A percentile compares a stretch with the other conserved stretches of the same genome.
Evolutionary conservation across 2,329 filamentous ascomycete species (phyloP).

Genomic region (Biscogniauxia mediterranea): DNA sequence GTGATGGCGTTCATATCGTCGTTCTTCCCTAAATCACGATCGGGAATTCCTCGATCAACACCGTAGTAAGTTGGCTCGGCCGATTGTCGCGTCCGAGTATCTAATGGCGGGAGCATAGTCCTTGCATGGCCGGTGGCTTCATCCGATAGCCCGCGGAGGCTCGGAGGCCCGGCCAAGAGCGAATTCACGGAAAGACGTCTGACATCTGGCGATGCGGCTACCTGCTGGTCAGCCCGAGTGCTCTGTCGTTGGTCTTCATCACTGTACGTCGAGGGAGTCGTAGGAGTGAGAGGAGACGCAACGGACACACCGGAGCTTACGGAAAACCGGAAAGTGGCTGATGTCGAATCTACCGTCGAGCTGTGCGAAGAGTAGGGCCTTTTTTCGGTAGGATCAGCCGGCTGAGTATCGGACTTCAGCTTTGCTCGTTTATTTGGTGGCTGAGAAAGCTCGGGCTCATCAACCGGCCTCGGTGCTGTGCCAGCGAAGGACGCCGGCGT

Average conservation of each 20-base stretch:
- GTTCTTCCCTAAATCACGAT: slow-evolving; percentile 69
- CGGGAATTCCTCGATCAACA: slow-evolving; percentile 67
- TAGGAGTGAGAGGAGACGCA: slow-evolving; percentile 40
- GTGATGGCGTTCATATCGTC: slow-evolving; percentile 68
- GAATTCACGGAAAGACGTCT: slow-evolving; percentile 63
- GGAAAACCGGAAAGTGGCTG: slow-evolving; percentile 25
- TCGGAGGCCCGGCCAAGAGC: slow-evolving; percentile 54
- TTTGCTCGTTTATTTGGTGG: slow-evolving; percentile 30
- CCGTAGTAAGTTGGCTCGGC: slow-evolving; percentile 58
- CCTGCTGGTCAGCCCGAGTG: slow-evolving; percentile 19
- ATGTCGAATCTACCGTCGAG: slow-evolving; percentile 29
- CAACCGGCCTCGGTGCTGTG: slow-evolving; percentile 15
- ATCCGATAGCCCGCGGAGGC: slow-evolving; percentile 26
- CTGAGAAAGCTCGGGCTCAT: slow-evolving; percentile 22
- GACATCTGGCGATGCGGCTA: slow-evolving; percentile 23
- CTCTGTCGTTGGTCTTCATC: slow-evolving; percentile 35
- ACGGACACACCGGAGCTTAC: slow-evolving; percentile 27
- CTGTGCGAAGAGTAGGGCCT: slow-evolving; percentile 31
- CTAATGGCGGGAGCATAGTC: slow-evolving; percentile 24
- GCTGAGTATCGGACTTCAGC: slow-evolving; percentile 21
- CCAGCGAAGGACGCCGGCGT: slow-evolving; percentile 20
- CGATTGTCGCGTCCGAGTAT: slow-evolving; percentile 22
- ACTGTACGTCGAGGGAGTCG: slow-evolving; percentile 38
- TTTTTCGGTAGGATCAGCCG: slow-evolving; percentile 23
- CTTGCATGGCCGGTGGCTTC: slow-evolving; percentile 23